phyloP scores from a whole-genome alignment of 768 basidiomycete species.

The Albatrellus ellisii region DNA sequence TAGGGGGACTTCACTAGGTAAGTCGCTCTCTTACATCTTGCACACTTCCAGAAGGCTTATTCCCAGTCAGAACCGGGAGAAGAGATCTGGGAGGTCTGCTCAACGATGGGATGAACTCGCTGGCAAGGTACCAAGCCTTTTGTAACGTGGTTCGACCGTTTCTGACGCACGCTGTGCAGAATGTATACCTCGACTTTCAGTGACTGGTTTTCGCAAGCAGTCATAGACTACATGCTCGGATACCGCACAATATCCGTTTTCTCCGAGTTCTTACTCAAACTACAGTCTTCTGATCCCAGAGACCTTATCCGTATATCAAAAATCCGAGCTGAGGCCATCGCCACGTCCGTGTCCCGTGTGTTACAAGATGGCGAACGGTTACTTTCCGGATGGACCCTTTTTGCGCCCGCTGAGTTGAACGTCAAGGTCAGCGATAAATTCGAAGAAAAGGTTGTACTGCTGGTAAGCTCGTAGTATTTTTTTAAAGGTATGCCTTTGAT shows the following conservation, averaged over 20 bases:
- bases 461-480: conserved; percentile 42
- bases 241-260: conserved; percentile 81
- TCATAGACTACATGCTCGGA: conserved; percentile 86
- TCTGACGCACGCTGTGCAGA: conserved; percentile 23
- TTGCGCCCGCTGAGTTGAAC: conserved; percentile 71
- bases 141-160: conserved; percentile 1
- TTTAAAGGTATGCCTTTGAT: conserved; percentile 10
- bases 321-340: conserved; percentile 86
- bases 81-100: conserved; percentile 85
- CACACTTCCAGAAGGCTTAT: conserved; percentile 1
- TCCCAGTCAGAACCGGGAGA: conserved; percentile 68
- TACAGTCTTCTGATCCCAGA: conserved; percentile 85
- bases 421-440: conserved; percentile 63
- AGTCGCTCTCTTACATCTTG: background rate
- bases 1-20: conserved; percentile 85
- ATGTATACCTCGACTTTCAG: conserved; percentile 84
- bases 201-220: conserved; percentile 96
- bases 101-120: conserved; percentile 91
- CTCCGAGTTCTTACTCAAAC: conserved; percentile 81
- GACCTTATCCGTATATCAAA: conserved; percentile 81
- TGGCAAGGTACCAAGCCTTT: conserved; percentile 44
- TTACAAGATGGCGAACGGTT: conserved; percentile 38
- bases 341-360: conserved; percentile 58
- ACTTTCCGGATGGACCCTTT: conserved; percentile 83
- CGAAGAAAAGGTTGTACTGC: conserved; percentile 86